These are phyloP conservation scores for Arxiozyma telluris DNA, from an alignment of 1,139 yeast species.

Conservation along the genomic window DNA sequence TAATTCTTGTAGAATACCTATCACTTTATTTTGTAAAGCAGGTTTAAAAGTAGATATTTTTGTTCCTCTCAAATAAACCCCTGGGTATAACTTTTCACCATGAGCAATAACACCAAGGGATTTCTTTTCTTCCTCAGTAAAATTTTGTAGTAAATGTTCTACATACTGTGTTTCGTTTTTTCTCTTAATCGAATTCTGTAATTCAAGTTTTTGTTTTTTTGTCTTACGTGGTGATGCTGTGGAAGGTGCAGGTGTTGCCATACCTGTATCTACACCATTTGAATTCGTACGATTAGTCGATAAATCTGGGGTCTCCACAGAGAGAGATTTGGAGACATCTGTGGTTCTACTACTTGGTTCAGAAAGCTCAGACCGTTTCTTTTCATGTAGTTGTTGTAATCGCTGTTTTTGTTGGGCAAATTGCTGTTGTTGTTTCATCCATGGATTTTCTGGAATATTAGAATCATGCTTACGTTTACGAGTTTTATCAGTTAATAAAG, in stretches of 20 bases:
- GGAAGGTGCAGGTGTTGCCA: neutral
- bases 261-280: conserved; percentile 1
- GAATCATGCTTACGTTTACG: conserved; percentile 41
- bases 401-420: conserved; percentile 33
- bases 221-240: conserved; percentile 20
- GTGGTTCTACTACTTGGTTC: neutral
- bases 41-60: conserved; percentile 55
- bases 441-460: conserved; percentile 43
- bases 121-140: conserved; percentile 72
- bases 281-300: neutral
- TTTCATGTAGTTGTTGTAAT: conserved; percentile 39
- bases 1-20: conserved; percentile 65
- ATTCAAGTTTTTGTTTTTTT: conserved; percentile 30
- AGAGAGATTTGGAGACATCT: neutral
- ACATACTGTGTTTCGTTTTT: conserved; percentile 29
- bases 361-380: conserved; percentile 21
- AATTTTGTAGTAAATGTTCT: conserved; percentile 38
- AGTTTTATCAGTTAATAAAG: conserved; percentile 70
- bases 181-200: conserved; percentile 27
- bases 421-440: conserved; percentile 34
- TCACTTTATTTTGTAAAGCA: conserved; percentile 68
- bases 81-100: conserved; percentile 56
- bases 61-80: conserved; percentile 66
- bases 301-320: conserved; percentile 3
- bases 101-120: conserved; percentile 81